Evolutionary conservation across 2,329 filamentous ascomycete species (phyloP).

Genomic region (Hypoxylon sp.): DNA sequence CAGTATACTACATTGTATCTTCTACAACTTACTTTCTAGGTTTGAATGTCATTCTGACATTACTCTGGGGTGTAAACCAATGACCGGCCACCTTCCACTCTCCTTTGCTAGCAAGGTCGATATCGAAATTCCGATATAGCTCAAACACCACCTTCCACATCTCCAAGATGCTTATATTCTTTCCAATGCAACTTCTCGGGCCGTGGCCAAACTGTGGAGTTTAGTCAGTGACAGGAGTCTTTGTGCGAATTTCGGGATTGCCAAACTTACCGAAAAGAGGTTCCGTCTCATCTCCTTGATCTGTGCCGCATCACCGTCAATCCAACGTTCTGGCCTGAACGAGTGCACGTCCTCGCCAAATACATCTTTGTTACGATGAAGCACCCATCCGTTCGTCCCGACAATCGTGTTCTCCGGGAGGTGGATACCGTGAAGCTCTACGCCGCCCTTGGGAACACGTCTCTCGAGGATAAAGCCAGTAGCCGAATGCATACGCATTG

Average conservation of each 20-base stretch:
- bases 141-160: constrained; percentile 35
- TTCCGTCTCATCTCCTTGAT: no score
- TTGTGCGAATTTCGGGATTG: no score
- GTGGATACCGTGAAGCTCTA: constrained; percentile 57
- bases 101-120: no score
- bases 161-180: constrained; percentile 32
- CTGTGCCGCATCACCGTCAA: constrained; percentile 30
- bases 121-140: no score
- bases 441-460: constrained; percentile 63
- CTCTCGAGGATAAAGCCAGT: constrained; percentile 67
- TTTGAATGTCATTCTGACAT: no score
- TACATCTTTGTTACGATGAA: constrained; percentile 62
- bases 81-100: no score
- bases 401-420: constrained; percentile 67
- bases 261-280: no score
- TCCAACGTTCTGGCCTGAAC: constrained; percentile 66
- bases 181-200: constrained; percentile 31
- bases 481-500: constrained; percentile 69
- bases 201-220: constrained; percentile 12
- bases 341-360: constrained; percentile 64
- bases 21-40: no score
- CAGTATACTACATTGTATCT: no score
- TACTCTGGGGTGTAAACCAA: no score
- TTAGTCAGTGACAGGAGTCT: no score
- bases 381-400: constrained; percentile 68